Evolutionary conservation across 2,329 filamentous ascomycete genomes (phyloP), one percentile per base, ranked within the genome.

Genomic region (Fusarium zealandicum): DNA sequence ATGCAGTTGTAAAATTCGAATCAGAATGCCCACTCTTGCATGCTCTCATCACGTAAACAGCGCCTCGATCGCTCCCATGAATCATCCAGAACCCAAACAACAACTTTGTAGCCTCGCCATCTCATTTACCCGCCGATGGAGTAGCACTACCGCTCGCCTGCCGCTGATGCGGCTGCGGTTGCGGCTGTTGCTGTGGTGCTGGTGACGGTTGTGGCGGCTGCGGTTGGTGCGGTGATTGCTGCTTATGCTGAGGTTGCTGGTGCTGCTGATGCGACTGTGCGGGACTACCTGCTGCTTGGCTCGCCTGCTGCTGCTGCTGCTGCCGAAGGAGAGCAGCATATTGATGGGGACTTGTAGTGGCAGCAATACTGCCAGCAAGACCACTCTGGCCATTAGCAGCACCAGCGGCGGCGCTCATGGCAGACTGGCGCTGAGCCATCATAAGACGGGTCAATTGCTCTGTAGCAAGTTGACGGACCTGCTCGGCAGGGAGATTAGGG

Each of bases 261-360:
- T 66, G 64, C 25, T 65, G 59, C 20, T 65, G 63, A 30, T 72
- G 69, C 31, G 60, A 63, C 17, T 69, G 68, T 22, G 61, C 63
- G 55, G 67, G 54, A 41, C 60, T 56, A 64, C 72, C 25, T 66
- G 71, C 46, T 54, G 66, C 56, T 64, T 71, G 69, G 4, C 59
- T 66, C 10, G 73, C 73, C 54, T 74, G 79, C 22, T 77, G 75
- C 56, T 83, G 80, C 57, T 85, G 82, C 61, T 85, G 83, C 32
- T 83, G 81, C 37, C 83, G 73, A 8, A 86, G 76, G 28, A 85
- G 72, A 50, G 83, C 82, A 2, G 83, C 83, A 64, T 86, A 85
- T 57, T 86, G 83, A 33, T 85, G 82, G 22, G 83, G 83, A 51
- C 80, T 82, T 2, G 77, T 75, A 1, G 79, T 80, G 14, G 76